phyloP scores from a whole-genome alignment of 2,329 filamentous ascomycete species.

The Helminthosporium solani region DNA sequence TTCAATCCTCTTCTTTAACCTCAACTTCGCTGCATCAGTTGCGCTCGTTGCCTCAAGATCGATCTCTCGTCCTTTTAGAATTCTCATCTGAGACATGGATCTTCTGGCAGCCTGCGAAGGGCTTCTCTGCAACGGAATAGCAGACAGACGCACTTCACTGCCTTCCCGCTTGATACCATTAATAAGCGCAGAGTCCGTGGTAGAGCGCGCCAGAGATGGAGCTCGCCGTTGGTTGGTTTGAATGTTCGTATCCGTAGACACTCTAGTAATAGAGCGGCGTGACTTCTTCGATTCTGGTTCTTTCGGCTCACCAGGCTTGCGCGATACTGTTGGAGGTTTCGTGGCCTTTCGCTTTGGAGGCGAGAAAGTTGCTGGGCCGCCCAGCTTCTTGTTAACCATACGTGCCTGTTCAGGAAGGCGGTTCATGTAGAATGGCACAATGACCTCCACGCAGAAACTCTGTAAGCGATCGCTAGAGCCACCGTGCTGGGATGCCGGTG shows the following conservation, averaged over 20 bases:
- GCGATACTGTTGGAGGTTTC: slow-evolving; percentile 40
- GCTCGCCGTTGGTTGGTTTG: slow-evolving; percentile 52
- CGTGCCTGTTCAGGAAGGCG: slow-evolving; percentile 72
- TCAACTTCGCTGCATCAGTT: slow-evolving; percentile 58
- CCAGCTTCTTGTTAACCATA: slow-evolving; percentile 71
- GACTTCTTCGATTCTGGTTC: slow-evolving; percentile 44
- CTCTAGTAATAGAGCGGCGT: slow-evolving; percentile 60
- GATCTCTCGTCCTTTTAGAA: slow-evolving; percentile 54
- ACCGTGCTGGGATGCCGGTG: slow-evolving; percentile 20
- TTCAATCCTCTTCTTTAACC: slow-evolving; percentile 66
- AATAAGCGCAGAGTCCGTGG: slow-evolving; percentile 61
- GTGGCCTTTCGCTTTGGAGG: slow-evolving; percentile 52
- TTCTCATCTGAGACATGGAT: slow-evolving; percentile 46
- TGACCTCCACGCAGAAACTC: slow-evolving; percentile 78
- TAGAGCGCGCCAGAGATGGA: slow-evolving; percentile 66
- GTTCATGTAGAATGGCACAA: slow-evolving; percentile 78
- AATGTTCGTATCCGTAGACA: slow-evolving; percentile 59
- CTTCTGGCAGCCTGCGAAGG: slow-evolving; percentile 39
- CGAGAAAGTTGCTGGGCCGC: slow-evolving; percentile 65
- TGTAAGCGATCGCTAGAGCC: slow-evolving; percentile 61
- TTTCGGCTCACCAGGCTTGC: slow-evolving; percentile 43
- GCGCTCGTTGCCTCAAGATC: slow-evolving; percentile 56
- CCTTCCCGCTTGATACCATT: slow-evolving; percentile 67
- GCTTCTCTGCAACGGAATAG: slow-evolving; percentile 52
- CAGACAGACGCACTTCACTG: slow-evolving; percentile 60